Evolutionary conservation across 1,284 basidiomycete species (phyloP).

Genomic region (Farysia itapuensis): DNA sequence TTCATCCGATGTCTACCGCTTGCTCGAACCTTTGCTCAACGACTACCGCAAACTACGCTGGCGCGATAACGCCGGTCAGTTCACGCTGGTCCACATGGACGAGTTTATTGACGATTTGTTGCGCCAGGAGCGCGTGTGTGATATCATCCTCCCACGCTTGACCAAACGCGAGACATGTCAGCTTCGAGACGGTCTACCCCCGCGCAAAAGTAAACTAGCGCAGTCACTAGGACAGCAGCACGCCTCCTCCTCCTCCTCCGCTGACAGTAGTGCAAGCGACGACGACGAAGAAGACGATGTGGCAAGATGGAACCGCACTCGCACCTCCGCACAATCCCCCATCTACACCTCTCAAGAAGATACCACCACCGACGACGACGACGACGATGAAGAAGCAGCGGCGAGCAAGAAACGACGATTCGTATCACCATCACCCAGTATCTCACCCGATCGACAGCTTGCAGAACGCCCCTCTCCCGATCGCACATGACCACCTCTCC

Average conservation of each 20-base stretch:
- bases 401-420: neutral
- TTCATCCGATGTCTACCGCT: slow-evolving; percentile 83
- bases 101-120: slow-evolving; percentile 86
- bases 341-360: slow-evolving; percentile 48
- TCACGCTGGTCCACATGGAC: slow-evolving; percentile 82
- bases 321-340: slow-evolving; percentile 1
- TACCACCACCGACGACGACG: slow-evolving; percentile 66
- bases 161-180: slow-evolving; percentile 83
- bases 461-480: no score
- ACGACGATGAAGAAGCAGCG: slow-evolving; percentile 53
- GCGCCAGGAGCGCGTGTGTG: slow-evolving; percentile 87
- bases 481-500: no score
- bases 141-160: slow-evolving; percentile 90
- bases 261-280: slow-evolving; percentile 2
- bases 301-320: slow-evolving; percentile 11
- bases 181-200: slow-evolving; percentile 80
- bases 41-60: slow-evolving; percentile 88
- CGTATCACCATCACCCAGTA: neutral
- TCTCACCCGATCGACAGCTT: neutral
- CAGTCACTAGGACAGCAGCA: slow-evolving; percentile 69
- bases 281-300: slow-evolving; percentile 18
- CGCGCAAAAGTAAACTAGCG: slow-evolving; percentile 69
- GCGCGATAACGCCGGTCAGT: slow-evolving; percentile 66
- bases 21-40: slow-evolving; percentile 88
- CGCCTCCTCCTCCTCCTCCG: slow-evolving; percentile 1